Percentiles rank a stretch among this genome's conserved stretches.
These are phyloP conservation scores for Talaromyces sp. DNA, from an alignment of 2,329 filamentous ascomycete genomes.

Conservation along the genomic window DNA sequence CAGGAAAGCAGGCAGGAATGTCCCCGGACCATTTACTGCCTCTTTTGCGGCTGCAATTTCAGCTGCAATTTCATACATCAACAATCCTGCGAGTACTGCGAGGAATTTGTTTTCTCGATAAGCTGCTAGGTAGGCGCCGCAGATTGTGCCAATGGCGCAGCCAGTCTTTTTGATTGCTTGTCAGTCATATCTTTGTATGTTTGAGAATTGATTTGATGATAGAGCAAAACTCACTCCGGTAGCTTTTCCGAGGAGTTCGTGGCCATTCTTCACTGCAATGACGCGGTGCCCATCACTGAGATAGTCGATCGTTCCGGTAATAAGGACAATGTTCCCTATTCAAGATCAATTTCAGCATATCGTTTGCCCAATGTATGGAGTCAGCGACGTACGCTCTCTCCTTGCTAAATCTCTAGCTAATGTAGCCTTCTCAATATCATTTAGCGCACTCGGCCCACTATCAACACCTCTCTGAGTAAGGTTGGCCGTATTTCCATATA, in stretches of 20 bases:
- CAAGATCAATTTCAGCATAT: slow-evolving; percentile 7
- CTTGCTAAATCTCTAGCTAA: slow-evolving; percentile 65
- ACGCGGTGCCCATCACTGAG: slow-evolving; percentile 70
- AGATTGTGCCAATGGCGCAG: slow-evolving; percentile 76
- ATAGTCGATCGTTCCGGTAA: slow-evolving; percentile 77
- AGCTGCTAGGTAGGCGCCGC: slow-evolving; percentile 71
- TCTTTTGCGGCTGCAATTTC: slow-evolving; percentile 58
- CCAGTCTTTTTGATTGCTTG: slow-evolving; percentile 54
- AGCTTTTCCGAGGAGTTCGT: slow-evolving; percentile 52
- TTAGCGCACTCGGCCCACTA: slow-evolving; percentile 57
- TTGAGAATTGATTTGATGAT: no score
- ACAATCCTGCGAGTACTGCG: slow-evolving; percentile 66
- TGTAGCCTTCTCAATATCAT: slow-evolving; percentile 53
- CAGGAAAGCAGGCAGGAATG: slow-evolving; percentile 79
- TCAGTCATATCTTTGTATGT: not conserved
- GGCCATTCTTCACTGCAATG: slow-evolving; percentile 70
- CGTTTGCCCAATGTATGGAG: not conserved
- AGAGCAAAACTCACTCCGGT: slow-evolving; percentile 41
- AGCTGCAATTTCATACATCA: slow-evolving; percentile 75
- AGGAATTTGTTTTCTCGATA: slow-evolving; percentile 62
- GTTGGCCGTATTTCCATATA: slow-evolving; percentile 53
- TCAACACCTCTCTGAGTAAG: slow-evolving; percentile 79
- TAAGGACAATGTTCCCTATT: slow-evolving; percentile 63
- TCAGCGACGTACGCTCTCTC: slow-evolving; percentile 53
- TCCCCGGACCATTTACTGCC: slow-evolving; percentile 74